These are phyloP conservation scores for Cyclocybe cylindracea DNA, from an alignment of 768 basidiomycete genomes.

Conservation along the genomic window DNA sequence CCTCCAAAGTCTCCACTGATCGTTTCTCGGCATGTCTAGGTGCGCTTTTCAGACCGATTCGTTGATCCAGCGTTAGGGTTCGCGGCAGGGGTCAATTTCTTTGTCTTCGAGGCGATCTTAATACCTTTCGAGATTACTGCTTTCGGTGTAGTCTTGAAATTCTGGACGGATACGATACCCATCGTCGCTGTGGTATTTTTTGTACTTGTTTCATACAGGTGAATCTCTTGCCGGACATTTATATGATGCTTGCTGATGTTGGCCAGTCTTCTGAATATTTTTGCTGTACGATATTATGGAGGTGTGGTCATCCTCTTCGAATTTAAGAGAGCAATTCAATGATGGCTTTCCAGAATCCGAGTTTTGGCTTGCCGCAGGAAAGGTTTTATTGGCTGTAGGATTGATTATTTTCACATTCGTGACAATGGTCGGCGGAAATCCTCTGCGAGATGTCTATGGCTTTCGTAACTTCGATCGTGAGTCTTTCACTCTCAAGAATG, in stretches of 20 bases:
- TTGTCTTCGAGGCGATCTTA: conserved; percentile 46
- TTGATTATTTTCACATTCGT: conserved; percentile 56
- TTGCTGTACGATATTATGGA: conserved; percentile 51
- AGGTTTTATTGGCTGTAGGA: conserved; percentile 47
- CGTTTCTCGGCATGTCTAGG: conserved; percentile 22
- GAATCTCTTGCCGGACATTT: conserved; percentile 6
- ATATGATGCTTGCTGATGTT: conserved; percentile 1
- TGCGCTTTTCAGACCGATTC: conserved; percentile 61
- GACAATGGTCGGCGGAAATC: conserved; percentile 64
- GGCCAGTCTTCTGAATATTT: conserved; percentile 43
- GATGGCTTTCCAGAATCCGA: conserved; percentile 42
- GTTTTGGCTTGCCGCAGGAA: conserved; percentile 56
- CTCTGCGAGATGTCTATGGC: conserved; percentile 51
- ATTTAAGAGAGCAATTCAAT: neutral
- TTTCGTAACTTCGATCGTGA: conserved; percentile 54
- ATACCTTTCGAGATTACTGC: conserved; percentile 55
- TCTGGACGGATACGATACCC: conserved; percentile 55
- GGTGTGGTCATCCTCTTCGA: conserved; percentile 26
- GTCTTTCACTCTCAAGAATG: conserved; percentile 10
- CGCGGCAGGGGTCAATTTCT: conserved; percentile 58
- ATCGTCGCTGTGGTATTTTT: conserved; percentile 44
- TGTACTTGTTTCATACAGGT: conserved; percentile 45
- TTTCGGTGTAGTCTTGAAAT: conserved; percentile 52
- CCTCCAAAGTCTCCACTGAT: neutral
- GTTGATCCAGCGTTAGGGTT: conserved; percentile 61